Evolutionary conservation across 2,329 filamentous ascomycete species (phyloP).

Genomic region (Tolypocladium ovalisporum): DNA sequence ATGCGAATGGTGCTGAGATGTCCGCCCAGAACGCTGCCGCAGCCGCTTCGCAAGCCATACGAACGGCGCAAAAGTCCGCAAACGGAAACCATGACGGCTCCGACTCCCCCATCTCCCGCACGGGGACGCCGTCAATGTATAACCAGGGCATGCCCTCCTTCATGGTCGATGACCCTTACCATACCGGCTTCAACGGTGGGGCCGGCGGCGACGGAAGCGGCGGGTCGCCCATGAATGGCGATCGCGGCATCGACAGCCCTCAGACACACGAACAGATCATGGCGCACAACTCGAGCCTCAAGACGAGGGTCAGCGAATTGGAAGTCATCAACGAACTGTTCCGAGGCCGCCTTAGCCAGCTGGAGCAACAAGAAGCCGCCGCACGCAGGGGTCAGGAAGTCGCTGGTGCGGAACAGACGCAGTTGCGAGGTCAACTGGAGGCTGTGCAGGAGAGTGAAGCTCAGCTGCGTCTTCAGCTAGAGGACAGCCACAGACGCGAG

Average conservation of each 20-base stretch:
- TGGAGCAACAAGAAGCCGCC: slow-evolving; percentile 65
- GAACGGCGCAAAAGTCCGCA: slow-evolving; percentile 59
- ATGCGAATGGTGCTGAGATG: slow-evolving; percentile 48
- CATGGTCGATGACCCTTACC: slow-evolving; percentile 62
- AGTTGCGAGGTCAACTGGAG: slow-evolving; percentile 46
- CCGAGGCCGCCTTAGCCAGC: slow-evolving; percentile 62
- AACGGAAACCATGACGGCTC: slow-evolving; percentile 66
- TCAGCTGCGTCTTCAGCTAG: slow-evolving; percentile 51
- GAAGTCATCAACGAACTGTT: slow-evolving; percentile 89
- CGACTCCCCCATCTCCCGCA: slow-evolving; percentile 70
- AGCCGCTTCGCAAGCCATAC: slow-evolving; percentile 38
- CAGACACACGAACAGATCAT: slow-evolving; percentile 73
- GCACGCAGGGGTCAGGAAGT: slow-evolving; percentile 51
- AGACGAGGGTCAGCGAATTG: slow-evolving; percentile 88
- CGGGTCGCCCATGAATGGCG: slow-evolving; percentile 39
- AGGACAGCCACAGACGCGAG: slow-evolving; percentile 68
- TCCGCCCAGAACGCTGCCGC: slow-evolving; percentile 40
- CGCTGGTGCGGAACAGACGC: slow-evolving; percentile 41
- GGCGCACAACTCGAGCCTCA: slow-evolving; percentile 74
- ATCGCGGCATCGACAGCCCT: slow-evolving; percentile 57
- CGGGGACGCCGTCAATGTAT: slow-evolving; percentile 65
- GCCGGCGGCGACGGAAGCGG: slow-evolving; percentile 38
- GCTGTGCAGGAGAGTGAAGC: slow-evolving; percentile 26
- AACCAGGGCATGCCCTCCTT: slow-evolving; percentile 70
- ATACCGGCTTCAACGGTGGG: slow-evolving; percentile 28